Conservation (phyloP, 306 rosid genomes). For the Dalbergia cultrata region DNA sequence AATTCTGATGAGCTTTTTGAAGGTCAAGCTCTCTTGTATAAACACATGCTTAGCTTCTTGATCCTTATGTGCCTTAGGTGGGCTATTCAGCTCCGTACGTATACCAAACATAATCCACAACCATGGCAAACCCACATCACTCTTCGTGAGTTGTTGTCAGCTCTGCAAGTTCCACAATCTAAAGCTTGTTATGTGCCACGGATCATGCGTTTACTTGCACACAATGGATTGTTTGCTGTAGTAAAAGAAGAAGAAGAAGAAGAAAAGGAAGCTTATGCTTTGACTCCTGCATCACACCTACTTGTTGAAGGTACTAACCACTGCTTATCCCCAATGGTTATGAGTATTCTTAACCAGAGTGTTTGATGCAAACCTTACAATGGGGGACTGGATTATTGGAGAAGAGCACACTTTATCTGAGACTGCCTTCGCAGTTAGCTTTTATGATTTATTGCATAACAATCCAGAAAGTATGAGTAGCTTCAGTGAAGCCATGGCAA, state of each 20-base stretch:
- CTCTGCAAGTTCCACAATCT: constrained; percentile 43
- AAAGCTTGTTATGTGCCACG: constrained; percentile 36
- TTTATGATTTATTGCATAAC: constrained; percentile 25
- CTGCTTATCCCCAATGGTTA: constrained; percentile 34
- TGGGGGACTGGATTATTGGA: constrained; percentile 46
- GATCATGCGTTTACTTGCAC: constrained; percentile 51
- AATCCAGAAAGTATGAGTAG: background rate
- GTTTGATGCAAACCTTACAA: background rate
- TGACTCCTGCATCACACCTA: constrained; percentile 43
- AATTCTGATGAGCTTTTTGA: constrained; percentile 13
- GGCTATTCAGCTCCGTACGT: constrained; percentile 42
- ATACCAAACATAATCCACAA: constrained; percentile 42
- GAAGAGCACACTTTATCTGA: constrained; percentile 29
- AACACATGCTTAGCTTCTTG: background rate
- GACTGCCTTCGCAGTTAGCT: constrained; percentile 33
- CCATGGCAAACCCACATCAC: constrained; percentile 51
- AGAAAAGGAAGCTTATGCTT: constrained; percentile 50
- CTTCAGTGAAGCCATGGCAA: constrained; percentile 52
- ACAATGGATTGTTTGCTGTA: constrained; percentile 45
- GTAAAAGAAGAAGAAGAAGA: background rate
- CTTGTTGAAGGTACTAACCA: constrained; percentile 38
- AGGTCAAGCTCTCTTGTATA: constrained; percentile 34
- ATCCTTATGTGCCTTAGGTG: constrained; percentile 22
- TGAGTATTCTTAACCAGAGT: background rate
- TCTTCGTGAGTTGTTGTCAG: constrained; percentile 45